A percentile compares a stretch with the other conserved stretches of the same genome.
Evolutionary conservation across 169 alveolate species (phyloP).

Genomic region (Miamiensis avidus): DNA sequence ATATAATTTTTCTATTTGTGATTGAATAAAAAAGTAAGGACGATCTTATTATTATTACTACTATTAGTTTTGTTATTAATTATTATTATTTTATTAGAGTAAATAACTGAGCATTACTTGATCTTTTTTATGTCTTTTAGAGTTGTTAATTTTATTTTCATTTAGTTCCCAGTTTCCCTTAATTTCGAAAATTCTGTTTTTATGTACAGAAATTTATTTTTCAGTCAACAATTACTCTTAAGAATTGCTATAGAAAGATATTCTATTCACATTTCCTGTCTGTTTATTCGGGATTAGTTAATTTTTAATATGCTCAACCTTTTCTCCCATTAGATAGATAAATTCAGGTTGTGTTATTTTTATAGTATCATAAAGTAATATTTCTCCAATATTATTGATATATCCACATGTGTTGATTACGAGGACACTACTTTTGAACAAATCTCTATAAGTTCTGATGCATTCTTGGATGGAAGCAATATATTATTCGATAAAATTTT

Average conservation of each 20-base stretch:
- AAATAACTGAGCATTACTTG: neutral
- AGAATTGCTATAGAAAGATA: too few species aligned
- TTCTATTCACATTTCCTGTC: too few species aligned
- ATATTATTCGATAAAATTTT: neutral
- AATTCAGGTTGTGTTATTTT: neutral
- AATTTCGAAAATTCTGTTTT: too few species aligned
- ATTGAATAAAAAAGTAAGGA: too few species aligned
- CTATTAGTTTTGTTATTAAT: neutral
- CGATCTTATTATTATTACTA: neutral
- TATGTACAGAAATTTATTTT: too few species aligned
- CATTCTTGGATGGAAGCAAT: neutral
- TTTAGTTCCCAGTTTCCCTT: neutral
- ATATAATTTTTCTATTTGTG: neutral
- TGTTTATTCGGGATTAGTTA: too few species aligned
- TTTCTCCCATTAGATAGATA: neutral
- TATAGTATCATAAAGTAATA: neutral
- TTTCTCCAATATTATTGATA: neutral
- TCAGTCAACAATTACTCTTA: too few species aligned
- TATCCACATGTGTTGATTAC: neutral
- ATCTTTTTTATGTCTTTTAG: neutral
- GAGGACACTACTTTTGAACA: neutral
- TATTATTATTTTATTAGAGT: too few species aligned
- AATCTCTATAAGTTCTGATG: neutral
- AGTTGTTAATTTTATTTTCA: too few species aligned
- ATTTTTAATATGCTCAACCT: neutral